phyloP scores from a whole-genome alignment of 179 eudicot species.

The Beta macrorhiza region DNA sequence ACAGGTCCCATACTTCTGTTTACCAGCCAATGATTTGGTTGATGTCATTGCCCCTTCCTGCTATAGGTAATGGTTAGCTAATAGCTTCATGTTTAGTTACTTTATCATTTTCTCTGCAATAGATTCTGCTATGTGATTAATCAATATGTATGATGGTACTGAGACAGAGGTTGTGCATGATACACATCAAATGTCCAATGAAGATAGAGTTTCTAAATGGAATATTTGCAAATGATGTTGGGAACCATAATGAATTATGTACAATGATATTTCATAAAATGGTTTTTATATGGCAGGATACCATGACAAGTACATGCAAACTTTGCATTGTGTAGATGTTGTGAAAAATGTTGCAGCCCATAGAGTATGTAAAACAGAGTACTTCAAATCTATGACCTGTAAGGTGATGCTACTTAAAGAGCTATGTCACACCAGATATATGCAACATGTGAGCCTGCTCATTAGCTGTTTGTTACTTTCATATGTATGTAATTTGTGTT shows the following conservation, averaged over 20 bases:
- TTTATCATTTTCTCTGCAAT: background rate
- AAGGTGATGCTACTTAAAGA: background rate
- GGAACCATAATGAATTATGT: no score
- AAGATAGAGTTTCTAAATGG: background rate
- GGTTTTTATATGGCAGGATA: background rate
- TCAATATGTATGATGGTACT: background rate
- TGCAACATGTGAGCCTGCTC: background rate
- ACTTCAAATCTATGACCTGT: no score
- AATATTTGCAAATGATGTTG: background rate
- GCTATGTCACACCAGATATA: background rate
- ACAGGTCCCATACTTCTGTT: slow-evolving; percentile 96
- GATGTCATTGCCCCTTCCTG: slow-evolving; percentile 99
- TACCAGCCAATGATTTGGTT: slow-evolving; percentile 92
- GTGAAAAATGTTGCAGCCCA: background rate
- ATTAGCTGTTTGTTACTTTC: background rate
- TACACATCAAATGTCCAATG: no score
- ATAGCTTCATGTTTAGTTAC: background rate
- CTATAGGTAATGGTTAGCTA: slow-evolving; percentile 57
- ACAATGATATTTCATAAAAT: background rate
- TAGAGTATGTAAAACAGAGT: no score
- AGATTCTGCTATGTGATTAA: background rate
- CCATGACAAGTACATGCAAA: background rate
- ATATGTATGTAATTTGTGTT: background rate
- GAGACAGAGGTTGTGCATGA: background rate
- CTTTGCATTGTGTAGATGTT: background rate